phyloP scores from a whole-genome alignment of 768 basidiomycete genomes.

The Rhodotorula babjevae region DNA sequence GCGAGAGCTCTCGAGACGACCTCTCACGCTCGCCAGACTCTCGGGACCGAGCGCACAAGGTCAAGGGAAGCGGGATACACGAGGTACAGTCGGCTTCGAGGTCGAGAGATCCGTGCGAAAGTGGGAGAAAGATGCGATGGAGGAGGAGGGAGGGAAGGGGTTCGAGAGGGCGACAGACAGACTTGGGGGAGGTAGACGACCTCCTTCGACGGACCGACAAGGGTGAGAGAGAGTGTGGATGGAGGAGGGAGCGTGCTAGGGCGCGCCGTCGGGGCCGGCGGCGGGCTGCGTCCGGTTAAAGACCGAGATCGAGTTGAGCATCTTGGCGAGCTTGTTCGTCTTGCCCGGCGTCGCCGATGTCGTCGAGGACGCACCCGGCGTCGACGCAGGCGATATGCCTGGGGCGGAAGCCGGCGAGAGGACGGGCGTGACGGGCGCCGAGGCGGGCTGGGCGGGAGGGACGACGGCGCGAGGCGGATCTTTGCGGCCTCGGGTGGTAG shows the following conservation, averaged over 20 bases:
- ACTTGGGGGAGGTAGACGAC: too few species aligned
- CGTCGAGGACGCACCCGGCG: neutral
- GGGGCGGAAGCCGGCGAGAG: slow-evolving; percentile 1
- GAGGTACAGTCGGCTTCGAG: too few species aligned
- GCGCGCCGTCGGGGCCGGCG: neutral
- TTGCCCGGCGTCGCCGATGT: neutral
- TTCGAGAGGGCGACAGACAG: too few species aligned
- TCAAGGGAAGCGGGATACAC: too few species aligned
- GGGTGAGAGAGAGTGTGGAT: neutral
- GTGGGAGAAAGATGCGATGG: too few species aligned
- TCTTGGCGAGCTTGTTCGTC: slow-evolving; percentile 33
- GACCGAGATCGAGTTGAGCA: slow-evolving; percentile 33
- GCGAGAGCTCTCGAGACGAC: too few species aligned
- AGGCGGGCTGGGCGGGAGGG: neutral
- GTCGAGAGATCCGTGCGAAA: too few species aligned
- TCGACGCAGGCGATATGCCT: neutral
- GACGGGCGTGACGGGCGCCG: neutral
- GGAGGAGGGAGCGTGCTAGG: neutral
- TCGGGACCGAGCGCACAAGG: too few species aligned
- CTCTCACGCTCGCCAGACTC: too few species aligned
- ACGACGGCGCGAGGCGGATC: neutral
- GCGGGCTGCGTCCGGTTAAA: slow-evolving; percentile 23
- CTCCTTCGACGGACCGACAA: too few species aligned
- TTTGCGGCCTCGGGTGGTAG: neutral
- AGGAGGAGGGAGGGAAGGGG: too few species aligned